Base-by-base conservation (phyloP, 257 asterid genomes). In the Vinca minor region DNA sequence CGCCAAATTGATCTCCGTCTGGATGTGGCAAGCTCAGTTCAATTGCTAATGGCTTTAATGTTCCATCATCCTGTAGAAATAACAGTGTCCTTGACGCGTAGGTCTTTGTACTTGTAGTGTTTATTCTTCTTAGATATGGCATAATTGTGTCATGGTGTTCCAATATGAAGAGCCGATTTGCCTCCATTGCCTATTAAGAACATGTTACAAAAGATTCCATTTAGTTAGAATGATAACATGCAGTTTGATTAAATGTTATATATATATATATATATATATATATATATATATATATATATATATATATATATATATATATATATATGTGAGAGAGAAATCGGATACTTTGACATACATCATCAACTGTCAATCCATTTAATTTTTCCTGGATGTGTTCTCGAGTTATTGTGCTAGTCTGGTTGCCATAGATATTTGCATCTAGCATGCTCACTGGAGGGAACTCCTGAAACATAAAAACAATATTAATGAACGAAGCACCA, bases 1-100 rank as follows among this genome's bases (percentile, higher is more conserved):
- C 74, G 14, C 92, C 92, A 17, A 56, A 74, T 57, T 75, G 73
- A 69, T 81, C 85, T 36, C 82, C 92, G 0, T 80, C 78, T 5
- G 87, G 84, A 76, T 79, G 85, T 23, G 96, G 95, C 71, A 80
- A 73, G 79, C 95, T 86, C 50, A 88, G 68, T 68, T 88, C 96
- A 68, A 88, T 86, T 70, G 90, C 95, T 34, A 88, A n/a, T 9
- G 96, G 92, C 77, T 71, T 81, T 65, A 88, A 77, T 8, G 84
- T 84, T 64, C 92, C 95, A 62, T 88, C 83, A 31, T 65, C 57
- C 74, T 77, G 79, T 75, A 86, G 70, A 75, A 80, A 81, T 39
- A 88, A 79, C 47, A 88, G 55, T 20, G 96, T 88, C 77, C 92
- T 73, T 21, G 95, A 76, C 63, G 93, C 95, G 63, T 88, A 86